Base-by-base conservation (phyloP, 495 filamentous ascomycete species). In the Chaetomium tenue region DNA sequence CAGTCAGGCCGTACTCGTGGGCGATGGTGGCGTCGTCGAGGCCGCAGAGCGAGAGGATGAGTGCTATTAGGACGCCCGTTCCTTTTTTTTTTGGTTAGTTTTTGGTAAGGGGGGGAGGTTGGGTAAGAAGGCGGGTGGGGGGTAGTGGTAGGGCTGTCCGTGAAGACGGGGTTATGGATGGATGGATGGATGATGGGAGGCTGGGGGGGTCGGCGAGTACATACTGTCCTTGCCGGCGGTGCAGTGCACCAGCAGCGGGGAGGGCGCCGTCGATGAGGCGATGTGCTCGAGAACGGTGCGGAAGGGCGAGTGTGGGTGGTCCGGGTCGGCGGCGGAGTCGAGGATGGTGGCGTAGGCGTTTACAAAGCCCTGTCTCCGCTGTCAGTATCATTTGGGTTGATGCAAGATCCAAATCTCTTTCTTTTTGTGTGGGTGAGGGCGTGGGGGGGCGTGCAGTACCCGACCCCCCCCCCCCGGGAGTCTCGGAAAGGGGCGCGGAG, bases 1-100 rank as follows among this genome's bases (percentile, higher is more conserved):
- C 79, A 0, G 86, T 87, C 16, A 90, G 74, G 50, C 77, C 77
- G 71, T 89, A 90, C 71, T 89, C 88, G 47, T 83, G 70, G 9
- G 84, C 83, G 39, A 90, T 78, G n/a, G 76, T 63, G 18, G 84
- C 78, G 67, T 87, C 81, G 0, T 76, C 64, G 0, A 86, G 80
- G 26, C 85, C 84, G 55, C 80, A 86, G 12, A 90, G 73, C 50
- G 78, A 73, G 9, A 90, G 75, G 25, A 89, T 68, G 11, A 90
- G 64, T 25, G 85, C 87, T 61, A 80, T 79, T 48, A 89, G 70
- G 2, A 89, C 77, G 13, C 88, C 88, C 2, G 88, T 90, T 48
- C 87, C 70, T 72, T 30, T 58, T 37, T 28, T 0, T 1, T 25
- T 8, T 37, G 52, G 52, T 37, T 37, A 30, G 28, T 6, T 90